Evolutionary conservation across 2,329 filamentous ascomycete genomes (phyloP).

Genomic region (Fusarium temperatum): DNA sequence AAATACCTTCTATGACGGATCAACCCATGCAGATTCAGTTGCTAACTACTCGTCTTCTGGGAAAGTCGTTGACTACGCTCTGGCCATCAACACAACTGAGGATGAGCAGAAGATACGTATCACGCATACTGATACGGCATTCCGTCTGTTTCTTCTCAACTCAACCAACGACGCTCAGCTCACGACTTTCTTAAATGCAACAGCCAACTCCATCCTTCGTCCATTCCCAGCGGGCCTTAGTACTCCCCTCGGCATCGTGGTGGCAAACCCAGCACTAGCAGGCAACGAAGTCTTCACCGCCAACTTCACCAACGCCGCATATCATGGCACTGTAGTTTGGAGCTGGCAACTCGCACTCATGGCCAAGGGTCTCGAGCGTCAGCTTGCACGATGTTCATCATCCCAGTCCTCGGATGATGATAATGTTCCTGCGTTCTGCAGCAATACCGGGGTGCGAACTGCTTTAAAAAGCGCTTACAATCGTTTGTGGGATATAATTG

Average conservation of each 20-base stretch:
- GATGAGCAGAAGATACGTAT: constrained; percentile 61
- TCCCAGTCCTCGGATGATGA: not conserved
- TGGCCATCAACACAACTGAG: constrained; percentile 64
- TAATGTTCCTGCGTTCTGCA: constrained; percentile 59
- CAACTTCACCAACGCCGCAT: constrained; percentile 66
- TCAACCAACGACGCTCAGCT: constrained; percentile 66
- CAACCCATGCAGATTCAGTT: constrained; percentile 53
- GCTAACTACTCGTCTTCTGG: constrained; percentile 45
- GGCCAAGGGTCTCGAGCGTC: constrained; percentile 66
- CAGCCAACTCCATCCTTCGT: constrained; percentile 64
- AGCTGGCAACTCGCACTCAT: constrained; percentile 73
- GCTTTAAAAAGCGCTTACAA: constrained; percentile 63
- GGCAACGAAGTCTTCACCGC: constrained; percentile 55
- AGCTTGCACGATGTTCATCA: constrained; percentile 61
- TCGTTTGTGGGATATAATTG: constrained; percentile 68
- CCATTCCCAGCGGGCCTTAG: constrained; percentile 68
- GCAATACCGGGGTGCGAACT: constrained; percentile 54
- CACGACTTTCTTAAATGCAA: constrained; percentile 64
- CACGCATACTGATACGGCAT: constrained; percentile 72
- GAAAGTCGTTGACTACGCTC: constrained; percentile 60
- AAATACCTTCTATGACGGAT: constrained; percentile 54
- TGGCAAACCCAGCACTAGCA: constrained; percentile 69
- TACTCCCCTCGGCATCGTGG: constrained; percentile 64
- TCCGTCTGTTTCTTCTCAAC: constrained; percentile 70
- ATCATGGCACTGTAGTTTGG: constrained; percentile 72